These are phyloP conservation scores for Lichina pygmaea DNA, from an alignment of 495 filamentous ascomycete genomes.

Conservation along the genomic window DNA sequence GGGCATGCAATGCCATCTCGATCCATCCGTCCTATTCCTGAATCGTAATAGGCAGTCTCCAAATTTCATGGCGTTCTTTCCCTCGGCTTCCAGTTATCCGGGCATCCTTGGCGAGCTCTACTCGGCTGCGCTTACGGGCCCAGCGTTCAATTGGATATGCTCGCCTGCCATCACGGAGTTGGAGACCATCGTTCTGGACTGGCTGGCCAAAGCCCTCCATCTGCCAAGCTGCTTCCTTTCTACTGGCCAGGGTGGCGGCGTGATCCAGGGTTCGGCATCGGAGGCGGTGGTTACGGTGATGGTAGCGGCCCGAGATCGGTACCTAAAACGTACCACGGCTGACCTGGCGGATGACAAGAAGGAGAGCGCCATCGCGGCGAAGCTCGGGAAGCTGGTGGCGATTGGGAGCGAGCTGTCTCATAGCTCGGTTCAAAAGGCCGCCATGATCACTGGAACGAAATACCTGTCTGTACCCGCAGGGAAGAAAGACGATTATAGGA, in stretches of 20 bases:
- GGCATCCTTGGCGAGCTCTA: conserved; percentile 87
- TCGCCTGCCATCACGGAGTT: conserved; percentile 87
- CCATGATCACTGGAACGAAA: conserved; percentile 59
- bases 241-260: conserved; percentile 56
- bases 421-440: conserved; percentile 64
- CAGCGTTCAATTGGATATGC: conserved; percentile 95
- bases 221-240: conserved; percentile 58
- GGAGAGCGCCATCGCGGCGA: conserved; percentile 35
- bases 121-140: conserved; percentile 60
- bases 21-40: neutral
- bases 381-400: conserved; percentile 49
- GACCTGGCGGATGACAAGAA: conserved; percentile 26
- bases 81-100: conserved; percentile 58
- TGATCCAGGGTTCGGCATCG: conserved; percentile 82
- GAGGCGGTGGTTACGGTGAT: conserved; percentile 73
- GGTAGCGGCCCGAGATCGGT: conserved; percentile 71
- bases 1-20: neutral
- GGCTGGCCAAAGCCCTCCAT: conserved; percentile 49
- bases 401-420: conserved; percentile 60
- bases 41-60: conserved; percentile 35
- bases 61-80: conserved; percentile 93
- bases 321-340: conserved; percentile 28
- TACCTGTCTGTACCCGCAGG: conserved; percentile 38
- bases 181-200: conserved; percentile 84
- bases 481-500: conserved; percentile 33